Conservation (phyloP, 352 stramenopile species). For the Phytophthora lateralis region DNA sequence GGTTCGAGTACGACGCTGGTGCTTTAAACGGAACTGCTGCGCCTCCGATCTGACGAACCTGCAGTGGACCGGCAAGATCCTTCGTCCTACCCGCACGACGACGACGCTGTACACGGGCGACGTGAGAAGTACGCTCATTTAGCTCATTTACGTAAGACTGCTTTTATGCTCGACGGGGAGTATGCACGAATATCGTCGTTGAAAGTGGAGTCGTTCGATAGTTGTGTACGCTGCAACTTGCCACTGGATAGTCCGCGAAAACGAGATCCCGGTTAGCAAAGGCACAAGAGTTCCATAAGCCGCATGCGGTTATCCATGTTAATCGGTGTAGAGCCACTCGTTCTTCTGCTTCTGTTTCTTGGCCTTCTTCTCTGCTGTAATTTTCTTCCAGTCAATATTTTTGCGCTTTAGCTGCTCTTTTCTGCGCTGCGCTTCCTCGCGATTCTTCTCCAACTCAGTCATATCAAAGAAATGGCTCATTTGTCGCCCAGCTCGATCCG, state of each 20-base stretch:
- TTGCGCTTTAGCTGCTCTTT: slow-evolving; percentile 87
- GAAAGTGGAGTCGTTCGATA: too few species aligned
- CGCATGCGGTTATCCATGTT: slow-evolving; percentile 8
- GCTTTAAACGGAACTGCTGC: background rate
- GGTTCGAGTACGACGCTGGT: background rate
- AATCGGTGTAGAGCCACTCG: slow-evolving; percentile 87
- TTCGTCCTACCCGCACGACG: background rate
- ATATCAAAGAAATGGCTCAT: slow-evolving; percentile 91
- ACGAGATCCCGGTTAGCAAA: too few species aligned
- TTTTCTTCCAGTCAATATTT: slow-evolving; percentile 89
- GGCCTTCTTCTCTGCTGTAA: slow-evolving; percentile 84
- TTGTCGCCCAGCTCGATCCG: slow-evolving; percentile 76
- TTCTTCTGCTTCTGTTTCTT: slow-evolving; percentile 87
- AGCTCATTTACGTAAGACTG: too few species aligned
- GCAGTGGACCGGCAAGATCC: slow-evolving; percentile 43
- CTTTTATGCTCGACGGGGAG: too few species aligned
- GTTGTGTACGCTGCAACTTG: too few species aligned
- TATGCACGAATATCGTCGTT: too few species aligned
- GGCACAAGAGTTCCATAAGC: too few species aligned
- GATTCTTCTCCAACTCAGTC: slow-evolving; percentile 78
- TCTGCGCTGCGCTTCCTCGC: slow-evolving; percentile 70
- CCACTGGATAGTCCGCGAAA: too few species aligned
- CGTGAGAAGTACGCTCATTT: too few species aligned
- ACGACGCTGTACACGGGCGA: background rate
- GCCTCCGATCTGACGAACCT: slow-evolving; percentile 37